Conservation (phyloP, 192 early-diverging fungal genomes). For the Podila epigama region DNA sequence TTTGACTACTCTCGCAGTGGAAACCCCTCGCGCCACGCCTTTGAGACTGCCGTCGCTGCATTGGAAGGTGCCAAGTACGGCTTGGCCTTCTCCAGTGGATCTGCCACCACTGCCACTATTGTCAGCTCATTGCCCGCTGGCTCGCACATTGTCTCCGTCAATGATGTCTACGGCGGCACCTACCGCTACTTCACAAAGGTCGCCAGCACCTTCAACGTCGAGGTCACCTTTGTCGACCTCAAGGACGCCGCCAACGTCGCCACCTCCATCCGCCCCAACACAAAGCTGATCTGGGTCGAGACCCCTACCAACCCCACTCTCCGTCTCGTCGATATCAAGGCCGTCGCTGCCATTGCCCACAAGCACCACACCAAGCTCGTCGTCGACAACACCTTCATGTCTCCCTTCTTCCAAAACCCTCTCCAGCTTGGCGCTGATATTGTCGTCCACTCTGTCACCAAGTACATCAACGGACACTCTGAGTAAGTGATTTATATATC, state of each 20-base stretch:
- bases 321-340: constrained; percentile 80
- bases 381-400: constrained; percentile 90
- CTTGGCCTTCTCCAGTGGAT: constrained; percentile 84
- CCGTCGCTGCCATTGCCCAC: constrained; percentile 70
- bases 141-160: constrained; percentile 82
- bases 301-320: constrained; percentile 91
- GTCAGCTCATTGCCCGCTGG: constrained; percentile 73
- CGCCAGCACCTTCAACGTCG: constrained; percentile 67
- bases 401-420: constrained; percentile 91
- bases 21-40: constrained; percentile 79
- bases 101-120: constrained; percentile 84
- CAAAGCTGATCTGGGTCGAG: constrained; percentile 86
- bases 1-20: constrained; percentile 86
- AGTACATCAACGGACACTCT: constrained; percentile 99
- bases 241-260: constrained; percentile 69
- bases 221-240: constrained; percentile 84
- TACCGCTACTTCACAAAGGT: constrained; percentile 91
- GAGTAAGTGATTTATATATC: constrained; percentile 55
- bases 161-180: constrained; percentile 92
- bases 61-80: constrained; percentile 91
- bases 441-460: constrained; percentile 97
- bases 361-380: constrained; percentile 70
- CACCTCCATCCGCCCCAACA: constrained; percentile 71
- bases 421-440: constrained; percentile 94
- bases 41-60: constrained; percentile 89